phyloP scores from a whole-genome alignment of 2,329 filamentous ascomycete species.

The Tetracladium maxilliforme region DNA sequence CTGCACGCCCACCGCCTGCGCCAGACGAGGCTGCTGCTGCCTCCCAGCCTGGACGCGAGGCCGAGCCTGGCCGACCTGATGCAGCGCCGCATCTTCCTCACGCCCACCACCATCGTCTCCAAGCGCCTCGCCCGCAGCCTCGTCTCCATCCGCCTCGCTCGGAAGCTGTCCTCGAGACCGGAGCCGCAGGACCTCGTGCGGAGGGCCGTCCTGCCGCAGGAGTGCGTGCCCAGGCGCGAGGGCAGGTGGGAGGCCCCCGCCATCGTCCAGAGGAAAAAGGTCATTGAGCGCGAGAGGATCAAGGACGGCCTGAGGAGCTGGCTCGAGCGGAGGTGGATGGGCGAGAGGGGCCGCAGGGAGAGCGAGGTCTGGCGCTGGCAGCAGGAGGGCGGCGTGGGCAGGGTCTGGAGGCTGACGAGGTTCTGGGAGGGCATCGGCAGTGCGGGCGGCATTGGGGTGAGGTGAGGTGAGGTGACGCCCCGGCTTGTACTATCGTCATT shows the following conservation, averaged over 20 bases:
- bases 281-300: slow-evolving; percentile 50
- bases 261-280: slow-evolving; percentile 45
- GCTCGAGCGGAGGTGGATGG: slow-evolving; percentile 33
- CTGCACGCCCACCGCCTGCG: slow-evolving; percentile 48
- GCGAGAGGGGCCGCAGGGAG: slow-evolving; percentile 21
- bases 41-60: slow-evolving; percentile 37
- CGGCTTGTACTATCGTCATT: no score
- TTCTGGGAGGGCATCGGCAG: slow-evolving; percentile 50
- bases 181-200: slow-evolving; percentile 44
- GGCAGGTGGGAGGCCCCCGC: slow-evolving; percentile 31
- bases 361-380: slow-evolving; percentile 13
- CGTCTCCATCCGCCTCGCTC: slow-evolving; percentile 47
- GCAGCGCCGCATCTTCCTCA: slow-evolving; percentile 49
- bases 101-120: slow-evolving; percentile 49
- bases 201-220: slow-evolving; percentile 47
- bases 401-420: slow-evolving; percentile 43
- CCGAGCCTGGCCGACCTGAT: slow-evolving; percentile 49
- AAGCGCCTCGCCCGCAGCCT: slow-evolving; percentile 47
- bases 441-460: slow-evolving; percentile 6
- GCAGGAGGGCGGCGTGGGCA: slow-evolving; percentile 28
- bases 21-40: slow-evolving; percentile 35
- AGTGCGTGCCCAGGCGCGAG: slow-evolving; percentile 33
- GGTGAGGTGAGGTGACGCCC: slow-evolving; percentile 1
- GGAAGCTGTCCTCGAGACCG: slow-evolving; percentile 43
- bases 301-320: slow-evolving; percentile 52